A percentile compares a stretch with the other conserved stretches of the same genome.
Conservation (phyloP, 1,284 basidiomycete genomes). For the Heterobasidion irregulare region DNA sequence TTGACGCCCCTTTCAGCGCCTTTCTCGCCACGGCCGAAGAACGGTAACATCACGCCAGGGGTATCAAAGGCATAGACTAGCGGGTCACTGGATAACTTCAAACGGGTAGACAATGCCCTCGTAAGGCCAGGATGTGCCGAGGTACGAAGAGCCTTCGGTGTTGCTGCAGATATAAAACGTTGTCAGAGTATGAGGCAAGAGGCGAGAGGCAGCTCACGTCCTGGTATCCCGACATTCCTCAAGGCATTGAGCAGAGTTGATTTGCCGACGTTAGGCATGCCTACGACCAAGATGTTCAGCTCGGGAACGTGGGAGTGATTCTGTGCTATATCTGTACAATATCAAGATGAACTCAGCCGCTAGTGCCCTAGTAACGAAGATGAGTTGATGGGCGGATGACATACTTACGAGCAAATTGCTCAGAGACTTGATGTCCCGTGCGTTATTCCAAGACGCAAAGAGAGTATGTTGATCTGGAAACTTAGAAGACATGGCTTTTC, state of each 20-base stretch:
- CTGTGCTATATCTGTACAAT: slow-evolving; percentile 54
- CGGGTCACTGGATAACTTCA: slow-evolving; percentile 74
- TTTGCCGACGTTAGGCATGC: slow-evolving; percentile 99
- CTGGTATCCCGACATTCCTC: slow-evolving; percentile 81
- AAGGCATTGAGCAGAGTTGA: slow-evolving; percentile 90
- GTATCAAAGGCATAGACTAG: slow-evolving; percentile 93
- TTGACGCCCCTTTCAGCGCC: slow-evolving; percentile 92
- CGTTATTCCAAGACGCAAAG: slow-evolving; percentile 65
- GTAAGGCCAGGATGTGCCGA: slow-evolving; percentile 88
- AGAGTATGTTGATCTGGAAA: slow-evolving; percentile 60
- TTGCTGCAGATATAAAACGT: slow-evolving; percentile 25
- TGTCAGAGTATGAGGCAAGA: slow-evolving; percentile 2
- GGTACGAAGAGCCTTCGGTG: slow-evolving; percentile 83
- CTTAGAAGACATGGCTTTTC: slow-evolving; percentile 53
- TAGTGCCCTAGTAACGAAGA: not conserved
- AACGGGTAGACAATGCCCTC: slow-evolving; percentile 72
- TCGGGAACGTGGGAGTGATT: slow-evolving; percentile 60
- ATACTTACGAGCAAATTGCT: slow-evolving; percentile 65
- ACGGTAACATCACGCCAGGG: slow-evolving; percentile 96
- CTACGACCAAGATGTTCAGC: slow-evolving; percentile 84
- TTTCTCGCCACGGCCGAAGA: slow-evolving; percentile 76
- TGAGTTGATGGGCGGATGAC: slow-evolving; percentile 22
- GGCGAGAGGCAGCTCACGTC: slow-evolving; percentile 44
- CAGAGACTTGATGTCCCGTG: slow-evolving; percentile 53
- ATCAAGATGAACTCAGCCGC: not conserved